Evolutionary conservation across 495 filamentous ascomycete genomes (phyloP).

Genomic region (Hypoxylon lenormandii): DNA sequence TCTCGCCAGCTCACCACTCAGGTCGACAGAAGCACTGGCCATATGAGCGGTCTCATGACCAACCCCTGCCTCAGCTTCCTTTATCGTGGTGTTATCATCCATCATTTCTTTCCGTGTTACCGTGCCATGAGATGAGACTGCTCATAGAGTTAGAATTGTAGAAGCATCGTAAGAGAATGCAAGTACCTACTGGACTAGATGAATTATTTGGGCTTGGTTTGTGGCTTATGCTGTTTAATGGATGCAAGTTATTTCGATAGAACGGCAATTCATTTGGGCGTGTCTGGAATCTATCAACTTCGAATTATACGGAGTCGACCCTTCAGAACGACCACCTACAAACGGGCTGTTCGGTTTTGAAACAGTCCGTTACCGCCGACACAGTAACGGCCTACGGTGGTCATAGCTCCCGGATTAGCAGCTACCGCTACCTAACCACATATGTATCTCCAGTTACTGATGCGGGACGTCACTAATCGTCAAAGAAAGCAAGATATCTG

Average conservation of each 20-base stretch:
- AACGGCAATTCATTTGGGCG: background rate
- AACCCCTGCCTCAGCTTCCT: slow-evolving; percentile 4
- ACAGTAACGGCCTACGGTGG: slow-evolving; percentile 3
- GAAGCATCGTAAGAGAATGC: background rate
- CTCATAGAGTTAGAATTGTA: slow-evolving; percentile 4
- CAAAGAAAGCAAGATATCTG: slow-evolving; percentile 7
- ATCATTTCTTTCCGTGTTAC: slow-evolving; percentile 12
- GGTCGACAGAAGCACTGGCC: background rate
- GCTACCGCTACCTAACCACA: background rate
- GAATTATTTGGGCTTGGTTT: background rate
- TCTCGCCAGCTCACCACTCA: slow-evolving; percentile 16
- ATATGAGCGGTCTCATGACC: background rate
- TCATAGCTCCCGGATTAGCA: slow-evolving; percentile 8
- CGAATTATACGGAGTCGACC: background rate
- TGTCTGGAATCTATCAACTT: background rate
- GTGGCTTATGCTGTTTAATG: background rate
- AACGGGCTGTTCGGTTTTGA: background rate
- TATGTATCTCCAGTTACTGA: slow-evolving; percentile 24
- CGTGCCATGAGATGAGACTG: slow-evolving; percentile 11
- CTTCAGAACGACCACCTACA: background rate
- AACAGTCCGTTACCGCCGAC: background rate
- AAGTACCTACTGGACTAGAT: background rate
- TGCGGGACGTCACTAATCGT: slow-evolving; percentile 33
- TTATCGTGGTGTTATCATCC: slow-evolving; percentile 18
- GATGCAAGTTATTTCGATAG: background rate